Percentiles rank a stretch among this genome's conserved stretches.
Conservation (phyloP, 2,329 filamentous ascomycete genomes). For the Cryoendolithus antarcticus region DNA sequence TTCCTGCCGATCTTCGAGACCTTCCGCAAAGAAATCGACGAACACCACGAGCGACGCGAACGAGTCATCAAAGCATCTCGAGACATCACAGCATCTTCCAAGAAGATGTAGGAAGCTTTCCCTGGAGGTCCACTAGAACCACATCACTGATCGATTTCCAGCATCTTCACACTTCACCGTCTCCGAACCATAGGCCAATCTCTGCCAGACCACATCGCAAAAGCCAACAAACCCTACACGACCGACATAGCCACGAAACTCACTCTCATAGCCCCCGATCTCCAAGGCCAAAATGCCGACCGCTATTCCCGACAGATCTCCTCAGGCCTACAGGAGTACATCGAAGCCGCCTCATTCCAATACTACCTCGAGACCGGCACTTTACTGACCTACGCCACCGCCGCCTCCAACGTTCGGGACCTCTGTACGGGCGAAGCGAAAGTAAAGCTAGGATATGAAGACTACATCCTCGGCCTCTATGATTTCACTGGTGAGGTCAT, state of each 20-base stretch:
- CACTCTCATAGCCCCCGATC: conserved; percentile 53
- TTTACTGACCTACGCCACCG: conserved; percentile 56
- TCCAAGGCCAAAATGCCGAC: conserved; percentile 66
- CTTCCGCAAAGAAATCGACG: conserved; percentile 79
- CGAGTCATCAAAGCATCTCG: conserved; percentile 79
- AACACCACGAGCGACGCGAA: conserved; percentile 87
- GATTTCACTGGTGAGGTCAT: conserved; percentile 94
- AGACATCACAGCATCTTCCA: conserved; percentile 86
- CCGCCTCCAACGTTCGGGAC: conserved; percentile 28
- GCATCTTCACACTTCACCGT: conserved; percentile 75
- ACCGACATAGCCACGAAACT: conserved; percentile 61
- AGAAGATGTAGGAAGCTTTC: conserved; percentile 71
- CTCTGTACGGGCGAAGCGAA: conserved; percentile 30
- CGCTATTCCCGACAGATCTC: conserved; percentile 72
- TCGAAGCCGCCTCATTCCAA: conserved; percentile 80
- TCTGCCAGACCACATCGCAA: conserved; percentile 56
- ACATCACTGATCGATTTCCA: conserved; percentile 21
- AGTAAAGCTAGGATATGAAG: conserved; percentile 60
- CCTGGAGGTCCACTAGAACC: no score
- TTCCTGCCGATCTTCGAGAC: conserved; percentile 64
- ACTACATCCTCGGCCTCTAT: conserved; percentile 84
- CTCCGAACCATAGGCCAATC: conserved; percentile 47
- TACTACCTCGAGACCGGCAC: conserved; percentile 72
- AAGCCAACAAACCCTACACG: conserved; percentile 58
- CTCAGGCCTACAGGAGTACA: conserved; percentile 77